Evolutionary conservation across 2,329 filamentous ascomycete species (phyloP), one percentile per base, ranked within the genome.

Genomic region (Pezicula radicicola): DNA sequence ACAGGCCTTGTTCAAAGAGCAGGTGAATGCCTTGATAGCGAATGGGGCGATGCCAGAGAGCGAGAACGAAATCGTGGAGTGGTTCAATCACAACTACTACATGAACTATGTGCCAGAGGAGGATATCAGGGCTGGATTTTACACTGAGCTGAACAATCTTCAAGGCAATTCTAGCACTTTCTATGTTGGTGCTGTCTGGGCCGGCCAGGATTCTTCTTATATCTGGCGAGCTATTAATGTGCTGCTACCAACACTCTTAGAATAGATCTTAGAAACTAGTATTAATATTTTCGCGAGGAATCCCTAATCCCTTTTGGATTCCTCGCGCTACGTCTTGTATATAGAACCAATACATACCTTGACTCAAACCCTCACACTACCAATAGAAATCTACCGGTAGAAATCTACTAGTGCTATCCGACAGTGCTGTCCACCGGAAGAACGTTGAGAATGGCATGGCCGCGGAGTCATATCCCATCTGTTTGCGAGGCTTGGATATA

Each of bases 101-200:
- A 46, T 30, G 25, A 10, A 37, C n/a, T 37, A 35, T n/a, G 44
- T n/a, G 28, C 3, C 6, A 18, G 3, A 33, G 44, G 44, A 46
- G 8, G 44, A 67, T 75, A 44, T 56, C 51, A n/a, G 52, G 50
- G 8, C 35, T 37, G 72, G 73, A 0, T 74, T 74, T 39, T 69
- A 75, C 45, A 60, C 64, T 35, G 58, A 66, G 35, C 58, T 72
- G 49, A 67, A 70, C 52, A 66, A 60, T 5, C 60, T 76, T 33
- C 73, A 76, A 58, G 73, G 72, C 0, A 54, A 63, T 16, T 61
- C 64, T 10, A 71, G 66, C 18, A 75, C 73, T 1, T 76, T 64
- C 60, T 75, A 68, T 55, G 74, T 72, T 0, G 73, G 74, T 1
- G 65, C 66, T 15, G 65, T 70, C 5, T 73, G 59, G 59, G 52